phyloP scores from a whole-genome alignment of 2,329 filamentous ascomycete species.

The Claviceps pusilla region DNA sequence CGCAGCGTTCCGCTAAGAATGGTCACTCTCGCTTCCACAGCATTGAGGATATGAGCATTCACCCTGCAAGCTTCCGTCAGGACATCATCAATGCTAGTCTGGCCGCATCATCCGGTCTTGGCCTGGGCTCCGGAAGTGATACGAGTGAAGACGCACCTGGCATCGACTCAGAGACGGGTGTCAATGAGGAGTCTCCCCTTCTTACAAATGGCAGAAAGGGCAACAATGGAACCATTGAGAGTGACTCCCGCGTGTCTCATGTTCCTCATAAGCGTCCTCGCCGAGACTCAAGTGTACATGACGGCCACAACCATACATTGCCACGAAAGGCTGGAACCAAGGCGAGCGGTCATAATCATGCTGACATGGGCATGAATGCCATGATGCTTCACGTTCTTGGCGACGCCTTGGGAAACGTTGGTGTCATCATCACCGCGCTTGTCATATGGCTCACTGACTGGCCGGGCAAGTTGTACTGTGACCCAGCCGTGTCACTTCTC shows the following conservation, averaged over 20 bases:
- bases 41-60: slow-evolving; percentile 63
- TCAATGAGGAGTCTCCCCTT: slow-evolving; percentile 32
- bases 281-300: slow-evolving; percentile 44
- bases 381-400: slow-evolving; percentile 65
- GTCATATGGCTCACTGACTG: slow-evolving; percentile 84
- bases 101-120: slow-evolving; percentile 32
- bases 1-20: slow-evolving; percentile 31
- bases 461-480: slow-evolving; percentile 71
- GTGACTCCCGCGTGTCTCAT: slow-evolving; percentile 10
- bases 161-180: slow-evolving; percentile 25
- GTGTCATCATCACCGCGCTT: slow-evolving; percentile 68
- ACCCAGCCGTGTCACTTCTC: slow-evolving; percentile 81
- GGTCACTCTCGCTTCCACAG: slow-evolving; percentile 46
- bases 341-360: slow-evolving; percentile 62
- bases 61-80: slow-evolving; percentile 80
- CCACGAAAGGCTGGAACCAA: slow-evolving; percentile 46
- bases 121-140: slow-evolving; percentile 39
- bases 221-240: slow-evolving; percentile 16
- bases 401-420: slow-evolving; percentile 73
- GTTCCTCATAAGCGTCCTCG: slow-evolving; percentile 15
- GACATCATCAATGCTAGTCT: slow-evolving; percentile 79
- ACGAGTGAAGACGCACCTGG: slow-evolving; percentile 32
- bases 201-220: slow-evolving; percentile 19
- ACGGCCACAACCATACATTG: slow-evolving; percentile 66
- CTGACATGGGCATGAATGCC: slow-evolving; percentile 88